Evolutionary conservation across 1,284 basidiomycete genomes (phyloP).

Genomic region (Cystobasidium slooffiae): DNA sequence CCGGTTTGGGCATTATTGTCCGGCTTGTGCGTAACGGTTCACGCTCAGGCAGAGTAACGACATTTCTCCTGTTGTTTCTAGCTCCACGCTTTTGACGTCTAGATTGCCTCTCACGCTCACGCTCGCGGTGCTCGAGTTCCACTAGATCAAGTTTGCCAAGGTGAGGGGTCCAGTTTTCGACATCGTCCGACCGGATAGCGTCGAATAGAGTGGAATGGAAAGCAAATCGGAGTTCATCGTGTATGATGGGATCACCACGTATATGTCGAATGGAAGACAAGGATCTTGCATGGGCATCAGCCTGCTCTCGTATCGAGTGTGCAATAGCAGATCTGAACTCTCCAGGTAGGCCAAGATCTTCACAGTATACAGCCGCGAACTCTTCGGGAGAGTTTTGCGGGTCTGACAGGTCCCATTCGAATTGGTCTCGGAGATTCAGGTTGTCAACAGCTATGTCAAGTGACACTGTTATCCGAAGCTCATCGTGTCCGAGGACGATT

Average conservation of each 20-base stretch:
- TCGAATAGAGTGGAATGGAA: slow-evolving; percentile 80
- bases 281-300: slow-evolving; percentile 87
- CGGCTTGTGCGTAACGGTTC: slow-evolving; percentile 91
- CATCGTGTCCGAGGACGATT: slow-evolving; percentile 44
- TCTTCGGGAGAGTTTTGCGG: slow-evolving; percentile 81
- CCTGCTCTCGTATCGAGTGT: slow-evolving; percentile 94
- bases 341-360: slow-evolving; percentile 85
- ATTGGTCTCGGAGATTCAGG: slow-evolving; percentile 92
- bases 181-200: slow-evolving; percentile 63
- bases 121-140: slow-evolving; percentile 85
- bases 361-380: slow-evolving; percentile 85
- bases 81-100: slow-evolving; percentile 82
- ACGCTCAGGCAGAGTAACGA: slow-evolving; percentile 87
- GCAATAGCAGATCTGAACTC: slow-evolving; percentile 96
- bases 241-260: slow-evolving; percentile 76
- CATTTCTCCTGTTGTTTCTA: slow-evolving; percentile 72
- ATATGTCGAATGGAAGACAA: slow-evolving; percentile 89
- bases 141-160: slow-evolving; percentile 86
- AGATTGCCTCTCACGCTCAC: slow-evolving; percentile 83
- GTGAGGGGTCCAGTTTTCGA: slow-evolving; percentile 74
- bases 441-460: slow-evolving; percentile 94
- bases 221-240: slow-evolving; percentile 88
- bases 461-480: slow-evolving; percentile 59
- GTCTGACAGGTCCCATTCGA: slow-evolving; percentile 95
- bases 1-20: slow-evolving; percentile 60